Evolutionary conservation across 1,284 basidiomycete species (phyloP).

Genomic region (Leccinum glutinopallens): DNA sequence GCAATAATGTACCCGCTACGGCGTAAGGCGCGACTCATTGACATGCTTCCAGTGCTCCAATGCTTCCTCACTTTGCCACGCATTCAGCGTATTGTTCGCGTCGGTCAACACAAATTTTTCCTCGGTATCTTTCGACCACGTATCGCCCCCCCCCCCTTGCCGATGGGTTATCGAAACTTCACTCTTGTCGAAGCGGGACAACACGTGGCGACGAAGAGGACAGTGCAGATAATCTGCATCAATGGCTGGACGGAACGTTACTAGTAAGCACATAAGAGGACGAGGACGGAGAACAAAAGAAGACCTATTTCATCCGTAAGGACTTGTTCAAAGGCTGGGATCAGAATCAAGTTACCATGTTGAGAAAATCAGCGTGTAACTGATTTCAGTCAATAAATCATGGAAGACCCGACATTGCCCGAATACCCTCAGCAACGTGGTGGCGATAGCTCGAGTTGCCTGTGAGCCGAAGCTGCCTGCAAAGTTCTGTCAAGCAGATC

Average conservation of each 20-base stretch:
- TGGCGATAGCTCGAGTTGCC: conserved; percentile 65
- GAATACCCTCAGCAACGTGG: conserved; percentile 70
- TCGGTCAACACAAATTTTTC: conserved; percentile 59
- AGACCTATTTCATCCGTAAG: conserved; percentile 51
- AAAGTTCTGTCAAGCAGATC: conserved; percentile 56
- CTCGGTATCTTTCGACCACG: conserved; percentile 40
- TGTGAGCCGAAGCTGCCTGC: conserved; percentile 68
- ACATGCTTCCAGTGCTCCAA: conserved; percentile 68
- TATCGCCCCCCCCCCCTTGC: conserved; percentile 37
- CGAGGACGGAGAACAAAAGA: conserved; percentile 75
- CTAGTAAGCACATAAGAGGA: conserved; percentile 49
- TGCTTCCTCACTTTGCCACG: conserved; percentile 62
- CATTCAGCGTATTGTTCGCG: conserved; percentile 56
- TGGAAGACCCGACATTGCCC: conserved; percentile 80
- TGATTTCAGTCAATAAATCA: conserved; percentile 55
- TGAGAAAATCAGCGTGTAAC: conserved; percentile 63
- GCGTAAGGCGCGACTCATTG: no score
- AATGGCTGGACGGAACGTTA: conserved; percentile 60
- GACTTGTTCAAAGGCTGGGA: background rate
- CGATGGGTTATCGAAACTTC: conserved; percentile 56
- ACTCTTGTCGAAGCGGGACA: conserved; percentile 46
- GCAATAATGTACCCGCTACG: no score
- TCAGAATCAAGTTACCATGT: conserved; percentile 58
- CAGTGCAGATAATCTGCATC: conserved; percentile 67
- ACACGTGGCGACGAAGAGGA: conserved; percentile 58